phyloP scores from a whole-genome alignment of 441 rosid genomes.

The Sinapis alba region DNA sequence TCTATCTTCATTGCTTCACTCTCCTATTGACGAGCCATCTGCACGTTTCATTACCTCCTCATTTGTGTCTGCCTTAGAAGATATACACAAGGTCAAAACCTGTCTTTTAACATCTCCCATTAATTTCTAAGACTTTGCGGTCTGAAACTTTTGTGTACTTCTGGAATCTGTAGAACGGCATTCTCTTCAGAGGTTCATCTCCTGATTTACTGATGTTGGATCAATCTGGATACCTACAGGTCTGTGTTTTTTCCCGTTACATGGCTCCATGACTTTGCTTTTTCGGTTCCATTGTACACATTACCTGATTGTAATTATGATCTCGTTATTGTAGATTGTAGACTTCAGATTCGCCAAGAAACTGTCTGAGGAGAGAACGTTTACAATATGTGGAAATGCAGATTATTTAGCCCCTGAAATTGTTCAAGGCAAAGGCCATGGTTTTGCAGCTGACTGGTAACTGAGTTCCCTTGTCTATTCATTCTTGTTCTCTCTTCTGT shows the following conservation, averaged over 20 bases:
- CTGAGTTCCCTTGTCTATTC: background rate
- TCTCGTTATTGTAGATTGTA: conserved; percentile 57
- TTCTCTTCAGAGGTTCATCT: conserved; percentile 93
- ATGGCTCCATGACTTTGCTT: conserved; percentile 2
- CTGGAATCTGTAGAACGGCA: conserved; percentile 59
- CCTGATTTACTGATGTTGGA: conserved; percentile 88
- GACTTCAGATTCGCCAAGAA: conserved; percentile 93
- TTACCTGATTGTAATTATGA: background rate
- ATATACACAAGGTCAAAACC: conserved; percentile 69
- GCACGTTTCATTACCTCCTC: conserved; percentile 83
- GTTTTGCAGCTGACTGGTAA: conserved; percentile 89
- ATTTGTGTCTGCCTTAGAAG: conserved; percentile 72
- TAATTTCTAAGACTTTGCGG: background rate
- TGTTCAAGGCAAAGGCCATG: conserved; percentile 91
- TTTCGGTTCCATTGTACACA: background rate
- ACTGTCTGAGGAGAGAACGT: conserved; percentile 72
- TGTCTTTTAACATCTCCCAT: conserved; percentile 2
- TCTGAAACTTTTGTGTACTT: conserved; percentile 17
- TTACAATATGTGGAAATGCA: conserved; percentile 87
- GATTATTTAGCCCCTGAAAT: conserved; percentile 94
- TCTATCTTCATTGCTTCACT: conserved; percentile 76
- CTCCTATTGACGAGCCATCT: conserved; percentile 74
- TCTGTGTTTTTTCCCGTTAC: conserved; percentile 34
- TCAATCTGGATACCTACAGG: conserved; percentile 80
- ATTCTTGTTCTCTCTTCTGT: conserved; percentile 11